Percentiles rank a stretch among this genome's conserved stretches.
Evolutionary conservation across 2,329 filamentous ascomycete species (phyloP).

Genomic region (Pestalotiopsis sp.): DNA sequence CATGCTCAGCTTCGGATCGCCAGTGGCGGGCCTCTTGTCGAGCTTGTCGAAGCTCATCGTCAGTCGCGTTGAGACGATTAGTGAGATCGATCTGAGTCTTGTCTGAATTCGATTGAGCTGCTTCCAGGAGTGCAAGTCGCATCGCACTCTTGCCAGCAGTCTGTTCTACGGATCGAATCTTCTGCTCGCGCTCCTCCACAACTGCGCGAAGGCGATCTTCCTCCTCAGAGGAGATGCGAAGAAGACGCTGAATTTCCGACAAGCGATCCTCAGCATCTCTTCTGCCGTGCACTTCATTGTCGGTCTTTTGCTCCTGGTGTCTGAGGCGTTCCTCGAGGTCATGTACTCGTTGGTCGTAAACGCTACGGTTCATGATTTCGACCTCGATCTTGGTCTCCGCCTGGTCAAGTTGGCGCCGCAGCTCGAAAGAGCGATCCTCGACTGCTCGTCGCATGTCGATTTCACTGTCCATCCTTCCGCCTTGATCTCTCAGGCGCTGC

Average conservation of each 20-base stretch:
- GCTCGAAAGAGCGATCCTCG: slow-evolving; percentile 56
- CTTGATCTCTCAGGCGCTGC: slow-evolving; percentile 31
- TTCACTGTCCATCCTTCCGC: slow-evolving; percentile 52
- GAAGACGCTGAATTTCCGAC: slow-evolving; percentile 70
- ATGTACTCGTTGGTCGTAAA: slow-evolving; percentile 62
- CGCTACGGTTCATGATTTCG: slow-evolving; percentile 63
- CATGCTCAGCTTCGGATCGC: slow-evolving; percentile 63
- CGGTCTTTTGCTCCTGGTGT: slow-evolving; percentile 63
- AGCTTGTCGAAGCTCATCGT: slow-evolving; percentile 57
- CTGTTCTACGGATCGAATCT: slow-evolving; percentile 63
- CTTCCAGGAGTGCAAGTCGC: slow-evolving; percentile 68
- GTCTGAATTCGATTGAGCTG: slow-evolving; percentile 61
- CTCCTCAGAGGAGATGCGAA: slow-evolving; percentile 73
- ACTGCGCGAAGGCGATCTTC: slow-evolving; percentile 68
- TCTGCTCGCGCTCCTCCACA: slow-evolving; percentile 70
- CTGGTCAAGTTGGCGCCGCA: slow-evolving; percentile 56
- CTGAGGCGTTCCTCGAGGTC: slow-evolving; percentile 72
- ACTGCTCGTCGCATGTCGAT: slow-evolving; percentile 49
- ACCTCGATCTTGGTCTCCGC: slow-evolving; percentile 62
- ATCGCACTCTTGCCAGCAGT: slow-evolving; percentile 56
- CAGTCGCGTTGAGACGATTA: slow-evolving; percentile 55
- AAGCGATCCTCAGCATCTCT: slow-evolving; percentile 73
- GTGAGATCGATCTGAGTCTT: slow-evolving; percentile 58
- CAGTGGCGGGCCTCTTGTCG: slow-evolving; percentile 62
- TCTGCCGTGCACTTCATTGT: slow-evolving; percentile 65